Base-by-base conservation (phyloP, 2,329 filamentous ascomycete genomes). In the Bisporella sp. region DNA sequence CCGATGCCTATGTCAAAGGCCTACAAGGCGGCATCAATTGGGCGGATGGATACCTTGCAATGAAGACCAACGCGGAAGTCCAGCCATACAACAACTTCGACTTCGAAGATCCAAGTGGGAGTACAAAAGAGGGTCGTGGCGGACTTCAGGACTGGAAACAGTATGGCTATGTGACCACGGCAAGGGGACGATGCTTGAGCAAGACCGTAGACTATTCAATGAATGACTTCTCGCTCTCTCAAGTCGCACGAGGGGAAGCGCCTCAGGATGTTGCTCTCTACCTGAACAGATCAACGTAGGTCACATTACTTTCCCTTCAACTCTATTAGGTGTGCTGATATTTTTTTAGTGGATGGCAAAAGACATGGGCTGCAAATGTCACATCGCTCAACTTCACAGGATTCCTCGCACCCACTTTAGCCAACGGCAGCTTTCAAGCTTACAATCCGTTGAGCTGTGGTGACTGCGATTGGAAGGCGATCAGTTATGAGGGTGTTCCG, bases 171-270 rank as follows among this genome's bases (percentile, higher is more conserved):
- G 84, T 91, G 9, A 86, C 87, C 0, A 77, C 77, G 0, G 75
- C 70, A 76, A 32, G 84, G 84, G 2, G 77, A 80, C 75, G 87
- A 6, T 84, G 77, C 55, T 77, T 90, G 29, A 88, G 82, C 1
- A 75, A 87, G 6, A 89, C 85, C 0, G 76, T 90, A 1, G 87
- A 90, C 63, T 91, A 91, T 63, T 79, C 83, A 5, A 90, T 90
- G 66, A 81, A 90, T 56, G 87, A 90, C 67, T 91, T 81, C 59
- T 81, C 78, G 55, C 82, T 87, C 50, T 73, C 81, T 0, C 71
- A 80, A 45, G 77, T 89, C 49, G 84, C 84, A 0, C 71, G 73
- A 7, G 71, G 68, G 0, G 63, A 87, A 39, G 79, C 78, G 1
- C 72, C 71, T 3, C 66, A 63, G 0, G 84, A 86, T 45, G 70